Evolutionary conservation across 495 filamentous ascomycete genomes (phyloP).

Genomic region (Talaromyces nanjingensis): DNA sequence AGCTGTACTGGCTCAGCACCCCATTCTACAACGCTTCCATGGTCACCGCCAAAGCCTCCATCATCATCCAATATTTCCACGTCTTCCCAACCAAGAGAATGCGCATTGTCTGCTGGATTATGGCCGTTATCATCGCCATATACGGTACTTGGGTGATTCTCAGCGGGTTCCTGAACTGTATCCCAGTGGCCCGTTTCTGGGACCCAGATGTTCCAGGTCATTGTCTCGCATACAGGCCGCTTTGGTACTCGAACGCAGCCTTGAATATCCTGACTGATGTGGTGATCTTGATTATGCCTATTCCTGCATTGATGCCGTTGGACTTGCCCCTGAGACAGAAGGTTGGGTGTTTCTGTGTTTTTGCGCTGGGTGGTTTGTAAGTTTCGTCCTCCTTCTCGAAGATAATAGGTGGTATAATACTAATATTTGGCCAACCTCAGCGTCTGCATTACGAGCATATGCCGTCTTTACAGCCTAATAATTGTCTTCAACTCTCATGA

Average conservation of each 20-base stretch:
- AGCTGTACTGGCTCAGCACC: conserved; percentile 40
- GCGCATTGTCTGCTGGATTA: conserved; percentile 34
- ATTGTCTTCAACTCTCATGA: conserved; percentile 32
- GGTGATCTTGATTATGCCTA: conserved; percentile 44
- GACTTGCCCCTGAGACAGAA: conserved; percentile 42
- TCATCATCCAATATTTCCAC: conserved; percentile 42
- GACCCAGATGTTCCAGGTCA: conserved; percentile 21
- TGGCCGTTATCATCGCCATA: conserved; percentile 32
- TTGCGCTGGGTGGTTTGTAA: conserved; percentile 47
- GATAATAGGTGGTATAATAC: neutral
- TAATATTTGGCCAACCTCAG: conserved; percentile 16
- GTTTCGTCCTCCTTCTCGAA: conserved; percentile 11
- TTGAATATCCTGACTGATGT: conserved; percentile 49
- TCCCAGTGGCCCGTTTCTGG: conserved; percentile 43
- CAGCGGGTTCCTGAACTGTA: conserved; percentile 38
- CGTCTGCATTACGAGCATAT: conserved; percentile 39
- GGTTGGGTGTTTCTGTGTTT: conserved; percentile 38
- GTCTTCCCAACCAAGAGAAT: conserved; percentile 36
- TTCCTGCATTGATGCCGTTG: conserved; percentile 37
- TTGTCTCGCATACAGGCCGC: conserved; percentile 33
- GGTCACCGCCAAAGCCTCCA: conserved; percentile 45
- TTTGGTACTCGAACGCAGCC: conserved; percentile 44
- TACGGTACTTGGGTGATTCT: conserved; percentile 38
- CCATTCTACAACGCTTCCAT: conserved; percentile 43
- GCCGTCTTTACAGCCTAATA: conserved; percentile 32